These are phyloP conservation scores for Hericium rajendrae DNA, from an alignment of 768 basidiomycete genomes.

Conservation along the genomic window DNA sequence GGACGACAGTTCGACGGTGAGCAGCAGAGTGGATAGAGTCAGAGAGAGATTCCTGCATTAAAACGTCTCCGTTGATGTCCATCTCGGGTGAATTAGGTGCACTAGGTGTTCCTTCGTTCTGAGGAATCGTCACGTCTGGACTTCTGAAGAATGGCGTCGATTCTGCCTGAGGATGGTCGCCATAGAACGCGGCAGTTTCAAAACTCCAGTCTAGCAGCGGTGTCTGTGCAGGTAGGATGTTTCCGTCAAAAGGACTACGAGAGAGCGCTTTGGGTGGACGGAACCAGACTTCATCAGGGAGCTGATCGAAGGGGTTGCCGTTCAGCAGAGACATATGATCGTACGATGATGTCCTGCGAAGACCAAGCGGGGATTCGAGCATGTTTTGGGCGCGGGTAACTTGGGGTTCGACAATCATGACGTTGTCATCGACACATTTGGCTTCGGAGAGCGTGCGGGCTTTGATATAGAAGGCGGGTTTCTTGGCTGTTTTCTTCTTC, in stretches of 20 bases:
- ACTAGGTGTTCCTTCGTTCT: not conserved
- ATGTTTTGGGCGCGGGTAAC: not conserved
- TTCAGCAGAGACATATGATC: not conserved
- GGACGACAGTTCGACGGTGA: not conserved
- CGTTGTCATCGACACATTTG: not conserved
- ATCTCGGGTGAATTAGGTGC: slow-evolving; percentile 4
- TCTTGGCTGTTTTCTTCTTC: slow-evolving; percentile 11
- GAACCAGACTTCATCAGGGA: slow-evolving; percentile 20
- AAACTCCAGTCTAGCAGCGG: slow-evolving; percentile 8
- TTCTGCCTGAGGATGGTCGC: slow-evolving; percentile 7
- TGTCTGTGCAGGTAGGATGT: slow-evolving; percentile 11
- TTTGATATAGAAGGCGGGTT: slow-evolving; percentile 21
- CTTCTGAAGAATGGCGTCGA: slow-evolving; percentile 9
- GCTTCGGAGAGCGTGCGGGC: slow-evolving; percentile 31
- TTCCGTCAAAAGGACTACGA: slow-evolving; percentile 13
- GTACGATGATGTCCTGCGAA: slow-evolving; percentile 4
- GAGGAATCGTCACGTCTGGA: not conserved
- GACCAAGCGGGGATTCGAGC: slow-evolving; percentile 5
- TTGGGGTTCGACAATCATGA: not conserved
- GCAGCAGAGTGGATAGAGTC: not conserved
- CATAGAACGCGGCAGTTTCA: slow-evolving; percentile 6
- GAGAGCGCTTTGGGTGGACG: slow-evolving; percentile 19
- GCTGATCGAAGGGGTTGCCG: slow-evolving; percentile 7
- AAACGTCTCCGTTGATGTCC: not conserved
- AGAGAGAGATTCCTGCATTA: not conserved